These are phyloP conservation scores for Stemphylium vesicarium DNA, from an alignment of 2,329 filamentous ascomycete genomes.

Conservation along the genomic window DNA sequence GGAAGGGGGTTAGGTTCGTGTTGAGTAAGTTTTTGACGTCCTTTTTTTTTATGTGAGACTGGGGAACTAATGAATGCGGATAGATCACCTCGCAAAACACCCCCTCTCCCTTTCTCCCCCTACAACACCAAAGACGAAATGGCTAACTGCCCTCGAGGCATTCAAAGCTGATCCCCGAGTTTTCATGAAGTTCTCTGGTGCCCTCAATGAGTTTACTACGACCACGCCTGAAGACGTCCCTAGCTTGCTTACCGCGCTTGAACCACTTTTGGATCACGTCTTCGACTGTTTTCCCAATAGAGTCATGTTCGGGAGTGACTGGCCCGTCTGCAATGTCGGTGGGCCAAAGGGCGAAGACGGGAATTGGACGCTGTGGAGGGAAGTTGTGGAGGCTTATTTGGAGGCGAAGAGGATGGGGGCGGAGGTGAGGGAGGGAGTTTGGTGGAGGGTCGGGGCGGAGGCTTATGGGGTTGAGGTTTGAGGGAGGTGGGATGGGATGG, in stretches of 20 bases:
- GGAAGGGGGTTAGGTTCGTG: conserved; percentile 64
- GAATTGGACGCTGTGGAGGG: conserved; percentile 79
- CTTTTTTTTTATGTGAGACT: not conserved
- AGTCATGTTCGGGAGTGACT: conserved; percentile 91
- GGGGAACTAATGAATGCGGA: not conserved
- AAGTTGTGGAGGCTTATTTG: conserved; percentile 71
- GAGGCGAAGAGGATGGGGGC: conserved; percentile 58
- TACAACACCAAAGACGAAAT: conserved; percentile 63
- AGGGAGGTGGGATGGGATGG: not conserved
- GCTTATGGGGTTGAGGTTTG: conserved; percentile 63
- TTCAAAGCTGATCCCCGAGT: conserved; percentile 69
- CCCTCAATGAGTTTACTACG: conserved; percentile 74
- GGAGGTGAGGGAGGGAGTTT: conserved; percentile 70
- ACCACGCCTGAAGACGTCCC: conserved; percentile 16
- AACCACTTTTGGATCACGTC: conserved; percentile 47
- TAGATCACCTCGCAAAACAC: conserved; percentile 91
- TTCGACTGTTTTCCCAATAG: conserved; percentile 73
- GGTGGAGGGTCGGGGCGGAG: conserved; percentile 72
- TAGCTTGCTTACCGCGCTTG: conserved; percentile 28
- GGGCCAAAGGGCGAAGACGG: conserved; percentile 58
- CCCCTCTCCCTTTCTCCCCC: conserved; percentile 64
- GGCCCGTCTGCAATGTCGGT: conserved; percentile 85
- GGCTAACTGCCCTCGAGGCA: conserved; percentile 71
- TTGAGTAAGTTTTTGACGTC: conserved; percentile 65
- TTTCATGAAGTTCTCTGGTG: conserved; percentile 93